A percentile compares a stretch with the other conserved stretches of the same genome.
Evolutionary conservation across 306 rosid species (phyloP).

Genomic region (Dalbergia cultrata): DNA sequence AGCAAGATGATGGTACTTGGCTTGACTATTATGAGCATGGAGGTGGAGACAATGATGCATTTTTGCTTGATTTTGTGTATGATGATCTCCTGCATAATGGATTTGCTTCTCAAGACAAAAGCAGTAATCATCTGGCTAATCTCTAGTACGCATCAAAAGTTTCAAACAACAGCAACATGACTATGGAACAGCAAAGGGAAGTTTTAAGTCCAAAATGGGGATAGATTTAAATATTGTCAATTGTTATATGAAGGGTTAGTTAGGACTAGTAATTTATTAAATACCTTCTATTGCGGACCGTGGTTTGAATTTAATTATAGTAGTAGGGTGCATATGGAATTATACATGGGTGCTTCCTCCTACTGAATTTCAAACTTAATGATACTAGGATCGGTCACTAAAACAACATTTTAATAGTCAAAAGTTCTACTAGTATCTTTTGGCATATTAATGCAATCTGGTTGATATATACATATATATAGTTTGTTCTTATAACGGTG

Average conservation of each 20-base stretch:
- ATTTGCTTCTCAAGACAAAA: slow-evolving; percentile 39
- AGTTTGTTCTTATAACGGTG: too few relatives aligned
- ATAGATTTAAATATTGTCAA: neutral
- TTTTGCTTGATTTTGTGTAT: slow-evolving; percentile 36
- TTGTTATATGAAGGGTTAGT: neutral
- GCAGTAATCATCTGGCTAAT: slow-evolving; percentile 22
- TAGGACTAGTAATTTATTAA: neutral
- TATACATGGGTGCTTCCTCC: neutral
- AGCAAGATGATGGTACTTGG: slow-evolving; percentile 31
- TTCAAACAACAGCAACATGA: neutral
- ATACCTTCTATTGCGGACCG: neutral
- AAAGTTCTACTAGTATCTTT: neutral
- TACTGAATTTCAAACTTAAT: slow-evolving; percentile 17
- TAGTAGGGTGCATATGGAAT: slow-evolving; percentile 28
- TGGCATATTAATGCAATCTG: neutral
- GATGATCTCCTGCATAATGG: slow-evolving; percentile 42
- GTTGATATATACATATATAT: neutral
- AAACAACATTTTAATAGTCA: slow-evolving; percentile 2
- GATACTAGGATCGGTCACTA: slow-evolving; percentile 1
- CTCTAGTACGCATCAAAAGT: neutral
- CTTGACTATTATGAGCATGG: slow-evolving; percentile 17
- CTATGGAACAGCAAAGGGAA: neutral
- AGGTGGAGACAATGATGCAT: slow-evolving; percentile 18
- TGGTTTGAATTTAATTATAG: slow-evolving; percentile 15
- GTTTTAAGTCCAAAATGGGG: neutral